These are phyloP conservation scores for Achlya hypogyna DNA, from an alignment of 352 stramenopile genomes.

Conservation along the genomic window DNA sequence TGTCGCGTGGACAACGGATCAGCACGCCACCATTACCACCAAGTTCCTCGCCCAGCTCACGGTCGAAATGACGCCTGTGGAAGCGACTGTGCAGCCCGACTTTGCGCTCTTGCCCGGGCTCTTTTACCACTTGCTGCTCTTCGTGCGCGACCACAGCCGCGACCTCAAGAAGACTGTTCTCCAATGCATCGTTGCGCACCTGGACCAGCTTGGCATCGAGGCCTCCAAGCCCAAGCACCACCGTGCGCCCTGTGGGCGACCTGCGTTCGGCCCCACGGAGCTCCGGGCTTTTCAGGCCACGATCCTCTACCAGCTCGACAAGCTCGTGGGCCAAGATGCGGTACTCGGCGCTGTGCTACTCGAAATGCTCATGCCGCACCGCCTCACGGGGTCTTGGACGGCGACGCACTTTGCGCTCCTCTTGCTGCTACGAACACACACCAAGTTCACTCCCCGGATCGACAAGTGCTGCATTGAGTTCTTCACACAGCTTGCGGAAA, in stretches of 20 bases:
- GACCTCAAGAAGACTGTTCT: not conserved
- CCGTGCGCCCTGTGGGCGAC: not conserved
- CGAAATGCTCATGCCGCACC: slow-evolving; percentile 26
- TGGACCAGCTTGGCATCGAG: not conserved
- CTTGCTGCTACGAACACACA: slow-evolving; percentile 30
- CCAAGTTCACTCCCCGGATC: slow-evolving; percentile 26
- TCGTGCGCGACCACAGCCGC: not conserved
- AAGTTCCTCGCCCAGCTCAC: slow-evolving; percentile 14
- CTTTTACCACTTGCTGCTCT: slow-evolving; percentile 10
- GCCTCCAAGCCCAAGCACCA: slow-evolving; percentile 8
- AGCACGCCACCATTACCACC: not conserved
- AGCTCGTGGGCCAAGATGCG: slow-evolving; percentile 38
- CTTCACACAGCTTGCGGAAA: slow-evolving; percentile 9
- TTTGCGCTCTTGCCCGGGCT: slow-evolving; percentile 9
- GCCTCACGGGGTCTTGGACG: slow-evolving; percentile 14
- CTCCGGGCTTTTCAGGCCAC: slow-evolving; percentile 24
- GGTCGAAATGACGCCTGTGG: slow-evolving; percentile 12
- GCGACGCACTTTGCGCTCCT: slow-evolving; percentile 38
- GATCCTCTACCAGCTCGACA: slow-evolving; percentile 46
- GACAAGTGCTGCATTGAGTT: slow-evolving; percentile 27
- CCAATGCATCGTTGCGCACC: not conserved
- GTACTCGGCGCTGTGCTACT: slow-evolving; percentile 31
- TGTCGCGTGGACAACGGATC: not conserved
- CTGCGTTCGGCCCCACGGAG: not conserved
- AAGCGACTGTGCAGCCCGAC: slow-evolving; percentile 1